A percentile compares a stretch with the other conserved stretches of the same genome.
These are phyloP conservation scores for Fusarium multiceps DNA, from an alignment of 2,329 filamentous ascomycete genomes.

Conservation along the genomic window DNA sequence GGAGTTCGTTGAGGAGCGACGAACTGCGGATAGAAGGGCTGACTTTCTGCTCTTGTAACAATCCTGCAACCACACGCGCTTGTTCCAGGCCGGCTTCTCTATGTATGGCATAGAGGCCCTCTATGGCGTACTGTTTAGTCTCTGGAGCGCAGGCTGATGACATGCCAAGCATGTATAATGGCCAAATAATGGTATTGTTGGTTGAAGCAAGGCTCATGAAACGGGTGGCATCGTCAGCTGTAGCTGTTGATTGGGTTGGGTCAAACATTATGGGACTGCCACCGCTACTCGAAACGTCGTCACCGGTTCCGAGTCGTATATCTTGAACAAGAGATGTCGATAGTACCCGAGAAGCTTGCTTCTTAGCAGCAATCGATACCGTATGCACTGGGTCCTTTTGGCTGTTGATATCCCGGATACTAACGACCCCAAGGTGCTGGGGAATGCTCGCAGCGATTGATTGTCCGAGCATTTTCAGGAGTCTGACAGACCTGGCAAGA, in stretches of 20 bases:
- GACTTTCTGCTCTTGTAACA: conserved; percentile 53
- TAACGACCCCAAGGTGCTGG: conserved; percentile 62
- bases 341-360: conserved; percentile 47
- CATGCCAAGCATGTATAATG: conserved; percentile 61
- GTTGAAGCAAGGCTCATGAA: conserved; percentile 62
- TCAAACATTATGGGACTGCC: conserved; percentile 54
- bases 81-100: conserved; percentile 60
- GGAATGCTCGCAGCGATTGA: conserved; percentile 61
- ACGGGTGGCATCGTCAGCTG: conserved; percentile 54
- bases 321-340: conserved; percentile 39
- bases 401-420: conserved; percentile 51
- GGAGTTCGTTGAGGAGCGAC: conserved; percentile 39
- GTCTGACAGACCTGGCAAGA: conserved; percentile 52
- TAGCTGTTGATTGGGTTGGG: conserved; percentile 51
- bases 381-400: conserved; percentile 26
- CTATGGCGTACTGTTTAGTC: conserved; percentile 58
- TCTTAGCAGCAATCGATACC: conserved; percentile 46
- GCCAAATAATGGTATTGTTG: conserved; percentile 62
- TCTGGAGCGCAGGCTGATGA: conserved; percentile 57
- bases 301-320: conserved; percentile 35
- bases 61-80: conserved; percentile 56
- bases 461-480: conserved; percentile 55
- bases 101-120: conserved; percentile 58
- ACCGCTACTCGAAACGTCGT: conserved; percentile 16
- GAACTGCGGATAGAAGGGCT: not conserved